phyloP scores from a whole-genome alignment of 345 rosid species.

The Aethionema arabicum region DNA sequence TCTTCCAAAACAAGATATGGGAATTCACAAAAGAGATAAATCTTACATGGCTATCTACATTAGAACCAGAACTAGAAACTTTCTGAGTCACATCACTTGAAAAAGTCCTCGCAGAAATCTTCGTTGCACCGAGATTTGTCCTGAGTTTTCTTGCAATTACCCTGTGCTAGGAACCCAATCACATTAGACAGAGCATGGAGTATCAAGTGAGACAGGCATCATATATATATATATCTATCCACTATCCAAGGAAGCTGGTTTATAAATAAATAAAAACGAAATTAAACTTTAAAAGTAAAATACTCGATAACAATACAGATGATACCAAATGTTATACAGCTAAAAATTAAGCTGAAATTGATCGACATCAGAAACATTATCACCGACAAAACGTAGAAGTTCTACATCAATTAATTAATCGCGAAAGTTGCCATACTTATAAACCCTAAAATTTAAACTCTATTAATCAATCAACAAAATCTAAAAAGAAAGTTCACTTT shows the following conservation, averaged over 20 bases:
- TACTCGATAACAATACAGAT: neutral
- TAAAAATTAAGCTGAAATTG: neutral
- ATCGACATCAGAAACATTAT: neutral
- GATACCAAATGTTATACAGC: neutral
- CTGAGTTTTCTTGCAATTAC: slow-evolving; percentile 33
- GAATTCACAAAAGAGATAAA: neutral
- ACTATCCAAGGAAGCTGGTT: slow-evolving; percentile 13
- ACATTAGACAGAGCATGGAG: slow-evolving; percentile 10
- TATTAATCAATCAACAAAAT: no score
- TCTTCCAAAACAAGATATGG: neutral
- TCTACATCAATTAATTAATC: no score
- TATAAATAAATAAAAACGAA: neutral
- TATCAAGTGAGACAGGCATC: neutral
- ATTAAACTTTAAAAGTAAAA: neutral
- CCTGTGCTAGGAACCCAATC: slow-evolving; percentile 27
- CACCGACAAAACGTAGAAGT: neutral
- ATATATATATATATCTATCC: neutral
- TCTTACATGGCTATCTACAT: slow-evolving; percentile 30
- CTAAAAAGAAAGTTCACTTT: no score
- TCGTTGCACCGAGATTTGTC: slow-evolving; percentile 29
- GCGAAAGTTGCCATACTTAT: no score
- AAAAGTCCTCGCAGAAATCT: slow-evolving; percentile 27
- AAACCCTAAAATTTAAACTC: no score
- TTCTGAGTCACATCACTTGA: slow-evolving; percentile 27
- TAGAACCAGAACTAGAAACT: slow-evolving; percentile 29